Percentiles rank a stretch among this genome's conserved stretches.
These are phyloP conservation scores for Cercospora beticola DNA, from an alignment of 2,329 filamentous ascomycete species.

Conservation along the genomic window DNA sequence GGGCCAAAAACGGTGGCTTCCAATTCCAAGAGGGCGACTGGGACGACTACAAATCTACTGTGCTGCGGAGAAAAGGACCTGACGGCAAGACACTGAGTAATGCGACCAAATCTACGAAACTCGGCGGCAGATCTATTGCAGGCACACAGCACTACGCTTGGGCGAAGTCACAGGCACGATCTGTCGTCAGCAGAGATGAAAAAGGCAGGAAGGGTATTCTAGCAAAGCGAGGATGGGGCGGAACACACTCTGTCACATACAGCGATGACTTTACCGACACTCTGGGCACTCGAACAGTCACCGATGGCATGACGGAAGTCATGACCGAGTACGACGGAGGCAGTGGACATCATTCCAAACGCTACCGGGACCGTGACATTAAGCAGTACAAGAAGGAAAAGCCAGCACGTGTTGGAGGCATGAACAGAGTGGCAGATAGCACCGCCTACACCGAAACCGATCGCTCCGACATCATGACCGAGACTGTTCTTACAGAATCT, in stretches of 20 bases:
- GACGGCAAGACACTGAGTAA: conserved; percentile 83
- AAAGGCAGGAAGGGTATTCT: conserved; percentile 43
- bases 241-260: conserved; percentile 45
- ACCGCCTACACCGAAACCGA: conserved; percentile 70
- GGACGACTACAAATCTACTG: conserved; percentile 98
- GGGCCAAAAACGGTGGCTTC: conserved; percentile 95
- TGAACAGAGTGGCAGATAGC: conserved; percentile 80
- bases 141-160: conserved; percentile 61
- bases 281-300: conserved; percentile 32
- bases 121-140: conserved; percentile 73
- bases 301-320: conserved; percentile 37
- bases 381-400: conserved; percentile 83
- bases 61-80: conserved; percentile 81
- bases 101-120: conserved; percentile 75
- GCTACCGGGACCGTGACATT: conserved; percentile 63
- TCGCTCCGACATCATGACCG: conserved; percentile 58
- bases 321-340: conserved; percentile 25
- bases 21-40: conserved; percentile 82
- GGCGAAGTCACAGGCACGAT: conserved; percentile 39
- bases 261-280: conserved; percentile 45
- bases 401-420: conserved; percentile 79
- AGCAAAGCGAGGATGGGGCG: conserved; percentile 42
- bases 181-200: conserved; percentile 48
- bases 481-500: conserved; percentile 47
- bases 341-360: conserved; percentile 44